Conservation (phyloP, 2,329 filamentous ascomycete species). For the Fusarium lyarnte region DNA sequence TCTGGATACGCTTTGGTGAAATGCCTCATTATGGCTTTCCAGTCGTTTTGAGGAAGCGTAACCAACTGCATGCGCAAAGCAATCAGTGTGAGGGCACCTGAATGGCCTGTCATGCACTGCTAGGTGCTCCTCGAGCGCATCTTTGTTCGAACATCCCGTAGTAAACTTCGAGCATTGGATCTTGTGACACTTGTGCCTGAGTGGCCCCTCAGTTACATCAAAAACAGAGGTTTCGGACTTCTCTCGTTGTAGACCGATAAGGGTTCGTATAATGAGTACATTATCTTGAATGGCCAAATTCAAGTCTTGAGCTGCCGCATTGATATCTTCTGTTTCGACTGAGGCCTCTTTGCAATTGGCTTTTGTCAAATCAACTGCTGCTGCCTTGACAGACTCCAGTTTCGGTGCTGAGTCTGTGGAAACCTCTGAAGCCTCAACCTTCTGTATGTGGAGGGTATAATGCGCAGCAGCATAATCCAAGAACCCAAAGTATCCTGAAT, state of each 20-base stretch:
- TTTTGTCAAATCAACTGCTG: rapidly evolving
- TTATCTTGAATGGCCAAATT: rapidly evolving
- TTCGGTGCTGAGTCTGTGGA: rapidly evolving
- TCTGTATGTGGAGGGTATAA: background rate
- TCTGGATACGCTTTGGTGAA: rapidly evolving
- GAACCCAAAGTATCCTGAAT: background rate
- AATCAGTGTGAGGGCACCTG: rapidly evolving
- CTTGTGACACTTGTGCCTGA: background rate
- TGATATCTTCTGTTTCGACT: rapidly evolving
- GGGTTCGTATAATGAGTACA: too few species aligned
- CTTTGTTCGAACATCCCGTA: rapidly evolving
- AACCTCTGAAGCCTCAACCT: rapidly evolving
- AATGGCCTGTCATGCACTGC: rapidly evolving
- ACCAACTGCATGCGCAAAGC: background rate
- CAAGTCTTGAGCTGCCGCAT: rapidly evolving
- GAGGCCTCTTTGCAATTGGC: rapidly evolving
- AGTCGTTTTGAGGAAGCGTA: rapidly evolving
- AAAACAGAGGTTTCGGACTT: rapidly evolving
- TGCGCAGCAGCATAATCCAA: background rate
- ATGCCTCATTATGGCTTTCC: rapidly evolving
- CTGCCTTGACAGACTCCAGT: rapidly evolving
- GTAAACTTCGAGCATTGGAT: background rate
- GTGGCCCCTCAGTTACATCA: rapidly evolving
- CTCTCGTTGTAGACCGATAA: rapidly evolving
- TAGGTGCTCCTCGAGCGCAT: rapidly evolving